A percentile compares a stretch with the other conserved stretches of the same genome.
phyloP scores from a whole-genome alignment of 179 eudicot species.

The Sideroxylon spinosum region DNA sequence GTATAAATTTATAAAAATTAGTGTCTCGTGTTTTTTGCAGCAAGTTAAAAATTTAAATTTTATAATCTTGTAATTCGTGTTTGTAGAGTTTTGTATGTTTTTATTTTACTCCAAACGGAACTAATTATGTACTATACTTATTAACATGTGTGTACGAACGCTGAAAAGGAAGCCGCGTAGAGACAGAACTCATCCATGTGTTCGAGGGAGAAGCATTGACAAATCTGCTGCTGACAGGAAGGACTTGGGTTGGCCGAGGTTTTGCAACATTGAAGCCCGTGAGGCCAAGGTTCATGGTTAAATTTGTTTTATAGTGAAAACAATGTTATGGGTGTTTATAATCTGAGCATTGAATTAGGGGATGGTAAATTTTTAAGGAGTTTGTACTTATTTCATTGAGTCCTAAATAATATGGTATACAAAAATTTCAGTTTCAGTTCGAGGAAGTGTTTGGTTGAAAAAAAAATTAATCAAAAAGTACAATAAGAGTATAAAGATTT shows the following conservation, averaged over 20 bases:
- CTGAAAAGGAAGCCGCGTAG: neutral
- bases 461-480: no score
- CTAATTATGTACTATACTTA: no score
- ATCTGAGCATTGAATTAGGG: no score
- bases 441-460: no score
- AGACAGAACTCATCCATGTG: neutral
- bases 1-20: no score
- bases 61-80: no score
- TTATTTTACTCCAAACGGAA: no score
- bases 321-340: no score
- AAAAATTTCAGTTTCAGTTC: neutral
- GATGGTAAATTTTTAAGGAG: neutral
- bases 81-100: no score
- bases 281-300: conserved; percentile 7
- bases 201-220: neutral
- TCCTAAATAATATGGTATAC: neutral
- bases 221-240: neutral
- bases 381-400: neutral
- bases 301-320: neutral
- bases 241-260: neutral
- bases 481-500: no score
- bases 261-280: neutral
- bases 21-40: no score
- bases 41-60: no score
- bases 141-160: neutral